These are phyloP conservation scores for Falciphora oryzae DNA, from an alignment of 2,329 filamentous ascomycete species.

Conservation along the genomic window DNA sequence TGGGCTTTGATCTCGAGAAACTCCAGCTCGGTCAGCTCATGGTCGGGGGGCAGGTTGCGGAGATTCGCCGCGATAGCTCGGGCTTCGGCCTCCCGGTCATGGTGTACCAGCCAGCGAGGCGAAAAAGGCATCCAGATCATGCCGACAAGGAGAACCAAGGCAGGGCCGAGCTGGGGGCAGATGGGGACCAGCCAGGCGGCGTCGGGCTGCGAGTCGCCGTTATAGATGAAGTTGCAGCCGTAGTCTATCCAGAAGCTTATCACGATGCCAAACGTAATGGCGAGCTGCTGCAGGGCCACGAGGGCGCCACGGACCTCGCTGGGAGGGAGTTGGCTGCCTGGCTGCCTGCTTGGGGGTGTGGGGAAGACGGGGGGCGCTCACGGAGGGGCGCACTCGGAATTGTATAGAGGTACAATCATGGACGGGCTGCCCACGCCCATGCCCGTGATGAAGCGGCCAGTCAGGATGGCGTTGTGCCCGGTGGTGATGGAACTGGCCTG, in stretches of 20 bases:
- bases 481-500: conserved; percentile 54
- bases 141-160: conserved; percentile 58
- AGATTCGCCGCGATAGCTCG: conserved; percentile 57
- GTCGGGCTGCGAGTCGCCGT: conserved; percentile 47
- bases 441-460: conserved; percentile 66
- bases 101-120: conserved; percentile 69
- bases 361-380: no score
- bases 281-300: conserved; percentile 44
- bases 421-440: conserved; percentile 64
- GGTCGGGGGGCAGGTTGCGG: conserved; percentile 52
- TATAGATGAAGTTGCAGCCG: conserved; percentile 58
- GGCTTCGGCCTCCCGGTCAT: conserved; percentile 63
- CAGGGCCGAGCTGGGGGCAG: conserved; percentile 64
- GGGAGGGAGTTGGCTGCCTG: no score
- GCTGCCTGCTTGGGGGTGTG: no score
- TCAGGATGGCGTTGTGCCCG: conserved; percentile 57
- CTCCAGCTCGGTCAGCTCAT: conserved; percentile 67
- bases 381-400: conserved; percentile 42
- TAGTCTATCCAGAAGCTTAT: conserved; percentile 59
- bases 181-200: conserved; percentile 71
- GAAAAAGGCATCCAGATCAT: conserved; percentile 79
- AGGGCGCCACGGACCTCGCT: conserved; percentile 39
- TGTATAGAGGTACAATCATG: conserved; percentile 52
- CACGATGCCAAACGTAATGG: conserved; percentile 59
- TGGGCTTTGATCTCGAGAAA: conserved; percentile 81